Conservation (phyloP, 352 stramenopile genomes). For the Saprolegnia parasitica region DNA sequence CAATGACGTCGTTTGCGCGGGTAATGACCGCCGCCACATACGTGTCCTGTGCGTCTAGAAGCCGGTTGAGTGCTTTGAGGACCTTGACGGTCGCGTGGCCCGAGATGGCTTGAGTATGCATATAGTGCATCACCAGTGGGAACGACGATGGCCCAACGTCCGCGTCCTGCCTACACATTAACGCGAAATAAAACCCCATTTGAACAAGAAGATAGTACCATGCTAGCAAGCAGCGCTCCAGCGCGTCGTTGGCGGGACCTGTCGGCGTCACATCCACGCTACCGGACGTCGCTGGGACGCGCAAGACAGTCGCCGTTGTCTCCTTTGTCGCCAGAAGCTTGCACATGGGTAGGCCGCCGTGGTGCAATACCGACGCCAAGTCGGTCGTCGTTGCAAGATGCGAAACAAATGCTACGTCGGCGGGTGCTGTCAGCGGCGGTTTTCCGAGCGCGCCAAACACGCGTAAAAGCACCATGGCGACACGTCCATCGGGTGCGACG, state of each 20-base stretch:
- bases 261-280: not conserved
- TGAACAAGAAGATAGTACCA: not conserved
- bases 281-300: not conserved
- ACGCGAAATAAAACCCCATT: not conserved
- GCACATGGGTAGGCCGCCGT: not conserved
- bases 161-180: too few relatives aligned
- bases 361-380: not conserved
- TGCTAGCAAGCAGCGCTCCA: not conserved
- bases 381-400: not conserved
- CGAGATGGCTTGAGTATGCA: not conserved
- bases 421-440: not conserved
- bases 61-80: not conserved
- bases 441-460: not conserved
- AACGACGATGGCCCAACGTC: not conserved
- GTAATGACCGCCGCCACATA: too few relatives aligned
- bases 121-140: constrained; percentile 4
- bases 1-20: too few relatives aligned
- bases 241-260: not conserved
- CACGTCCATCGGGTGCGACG: not conserved
- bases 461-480: not conserved
- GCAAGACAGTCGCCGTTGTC: not conserved
- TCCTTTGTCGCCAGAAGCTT: not conserved
- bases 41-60: not conserved
- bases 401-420: not conserved
- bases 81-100: constrained; percentile 16